Conservation (phyloP, 805 yeast species). For the Ogataea kodamae region DNA sequence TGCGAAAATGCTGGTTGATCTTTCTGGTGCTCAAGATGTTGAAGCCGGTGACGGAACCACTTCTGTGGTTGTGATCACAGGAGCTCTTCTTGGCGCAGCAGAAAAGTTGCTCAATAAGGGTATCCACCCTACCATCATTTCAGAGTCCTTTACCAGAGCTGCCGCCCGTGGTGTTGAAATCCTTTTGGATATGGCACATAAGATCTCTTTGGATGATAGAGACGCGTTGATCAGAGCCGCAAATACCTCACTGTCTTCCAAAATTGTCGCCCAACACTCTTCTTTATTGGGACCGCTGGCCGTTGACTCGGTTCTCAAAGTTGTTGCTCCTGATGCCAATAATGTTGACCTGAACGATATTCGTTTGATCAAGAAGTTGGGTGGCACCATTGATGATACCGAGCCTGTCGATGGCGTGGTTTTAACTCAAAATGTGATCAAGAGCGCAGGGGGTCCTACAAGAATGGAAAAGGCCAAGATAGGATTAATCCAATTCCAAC, state of each 20-base stretch:
- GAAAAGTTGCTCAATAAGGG: constrained; percentile 85
- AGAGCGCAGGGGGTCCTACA: constrained; percentile 91
- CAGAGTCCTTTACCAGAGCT: constrained; percentile 90
- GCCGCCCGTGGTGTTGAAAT: constrained; percentile 80
- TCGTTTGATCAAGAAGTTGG: constrained; percentile 87
- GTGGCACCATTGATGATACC: constrained; percentile 97
- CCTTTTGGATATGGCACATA: constrained; percentile 77
- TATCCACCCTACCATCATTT: constrained; percentile 92
- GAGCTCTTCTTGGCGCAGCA: constrained; percentile 92
- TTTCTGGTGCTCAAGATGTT: constrained; percentile 95
- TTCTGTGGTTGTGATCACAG: constrained; percentile 92
- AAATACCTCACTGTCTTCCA: constrained; percentile 87
- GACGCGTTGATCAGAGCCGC: constrained; percentile 90
- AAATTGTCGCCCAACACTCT: constrained; percentile 92
- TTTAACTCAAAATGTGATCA: constrained; percentile 83
- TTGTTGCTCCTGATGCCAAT: constrained; percentile 43
- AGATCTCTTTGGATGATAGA: constrained; percentile 74
- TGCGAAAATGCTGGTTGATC: constrained; percentile 94
- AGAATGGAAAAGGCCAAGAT: constrained; percentile 91
- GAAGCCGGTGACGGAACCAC: constrained; percentile 99
- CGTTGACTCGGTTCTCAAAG: constrained; percentile 86
- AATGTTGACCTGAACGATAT: constrained; percentile 86
- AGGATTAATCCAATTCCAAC: constrained; percentile 88
- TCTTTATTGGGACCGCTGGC: constrained; percentile 85
- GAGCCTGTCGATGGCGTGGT: constrained; percentile 91